Evolutionary conservation across 768 basidiomycete genomes (phyloP), one percentile per base, ranked within the genome.

Genomic region (Termitomyces eurrhizus): DNA sequence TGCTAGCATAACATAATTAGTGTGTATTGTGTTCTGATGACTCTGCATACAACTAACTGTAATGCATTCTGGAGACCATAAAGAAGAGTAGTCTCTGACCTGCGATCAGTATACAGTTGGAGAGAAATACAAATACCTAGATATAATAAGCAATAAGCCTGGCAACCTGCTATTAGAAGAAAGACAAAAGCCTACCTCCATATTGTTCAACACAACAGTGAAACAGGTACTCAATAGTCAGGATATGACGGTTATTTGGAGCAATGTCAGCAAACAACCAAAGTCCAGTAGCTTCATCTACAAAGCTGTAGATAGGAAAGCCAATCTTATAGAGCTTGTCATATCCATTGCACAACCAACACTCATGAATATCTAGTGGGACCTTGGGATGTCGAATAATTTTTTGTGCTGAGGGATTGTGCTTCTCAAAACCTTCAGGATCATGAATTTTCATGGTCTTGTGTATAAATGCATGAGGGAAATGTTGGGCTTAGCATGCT

Each of bases 331-430:
- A 65, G 0, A 80, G n/a, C 7, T 44, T n/a, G 8, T 44, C 14
- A 21, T 44, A n/a, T 2, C n/a, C n/a, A 44, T 44, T 7, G 3
- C 42, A 44, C 2, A 7, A 44, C 42, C 42, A 44, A 8, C 3
- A 5, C 18, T 44, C n/a, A 44, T 42, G 41, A 6, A 42, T 42
- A 1, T 7, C 16, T 7, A 42, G 16, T 18, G 7, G 41, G 36
- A 6, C 67, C 57, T 79, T 80, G 55, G 78, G 73, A 53, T 79
- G 78, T 0, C 78, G 2, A 35, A 52, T n/a, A 24, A 52, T 52
- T 11, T 35, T 52, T 1, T 3, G 2, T 33, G 51, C 51, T 8
- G 33, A n/a, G 5, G 50, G 35, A 21, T 33, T 37, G 11, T 5
- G 9, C 29, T 36, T 36, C 35, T 52, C 4, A 7, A 51, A 51